Conservation (phyloP, 441 rosid species). For the Syzygium malaccense region DNA sequence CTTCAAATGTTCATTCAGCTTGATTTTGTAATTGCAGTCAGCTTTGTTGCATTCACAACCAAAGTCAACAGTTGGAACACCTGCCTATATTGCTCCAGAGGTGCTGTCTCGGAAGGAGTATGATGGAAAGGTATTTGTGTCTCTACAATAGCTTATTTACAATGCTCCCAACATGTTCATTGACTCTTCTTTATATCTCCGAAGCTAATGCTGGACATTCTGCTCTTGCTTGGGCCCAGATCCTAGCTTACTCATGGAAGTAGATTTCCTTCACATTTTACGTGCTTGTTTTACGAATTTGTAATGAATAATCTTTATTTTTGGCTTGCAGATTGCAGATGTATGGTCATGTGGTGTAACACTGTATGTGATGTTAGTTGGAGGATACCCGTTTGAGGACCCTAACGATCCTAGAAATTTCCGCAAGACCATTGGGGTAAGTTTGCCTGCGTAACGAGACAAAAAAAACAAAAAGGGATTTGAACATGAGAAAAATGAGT, state of each 20-base stretch:
- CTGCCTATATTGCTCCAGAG: conserved; percentile 74
- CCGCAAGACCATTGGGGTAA: conserved; percentile 59
- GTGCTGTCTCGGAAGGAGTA: conserved; percentile 49
- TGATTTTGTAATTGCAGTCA: conserved; percentile 22
- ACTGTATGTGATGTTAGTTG: conserved; percentile 64
- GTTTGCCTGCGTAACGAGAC: neutral
- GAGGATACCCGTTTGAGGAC: conserved; percentile 70
- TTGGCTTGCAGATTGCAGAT: conserved; percentile 44
- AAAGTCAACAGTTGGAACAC: conserved; percentile 73
- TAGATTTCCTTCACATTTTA: neutral
- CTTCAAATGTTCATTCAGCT: neutral
- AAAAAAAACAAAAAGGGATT: neutral
- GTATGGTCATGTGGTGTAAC: conserved; percentile 83
- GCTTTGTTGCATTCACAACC: conserved; percentile 58
- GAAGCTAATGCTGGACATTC: neutral
- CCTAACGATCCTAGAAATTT: conserved; percentile 64
- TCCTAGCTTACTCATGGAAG: neutral
- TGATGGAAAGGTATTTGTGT: conserved; percentile 41
- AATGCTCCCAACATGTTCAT: neutral
- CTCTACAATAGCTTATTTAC: neutral
- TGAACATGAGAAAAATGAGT: neutral
- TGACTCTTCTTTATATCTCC: neutral
- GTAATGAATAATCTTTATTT: neutral
- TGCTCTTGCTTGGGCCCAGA: neutral
- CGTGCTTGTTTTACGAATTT: neutral